phyloP scores from a whole-genome alignment of 345 rosid species.

The Gossypium mustelinum region DNA sequence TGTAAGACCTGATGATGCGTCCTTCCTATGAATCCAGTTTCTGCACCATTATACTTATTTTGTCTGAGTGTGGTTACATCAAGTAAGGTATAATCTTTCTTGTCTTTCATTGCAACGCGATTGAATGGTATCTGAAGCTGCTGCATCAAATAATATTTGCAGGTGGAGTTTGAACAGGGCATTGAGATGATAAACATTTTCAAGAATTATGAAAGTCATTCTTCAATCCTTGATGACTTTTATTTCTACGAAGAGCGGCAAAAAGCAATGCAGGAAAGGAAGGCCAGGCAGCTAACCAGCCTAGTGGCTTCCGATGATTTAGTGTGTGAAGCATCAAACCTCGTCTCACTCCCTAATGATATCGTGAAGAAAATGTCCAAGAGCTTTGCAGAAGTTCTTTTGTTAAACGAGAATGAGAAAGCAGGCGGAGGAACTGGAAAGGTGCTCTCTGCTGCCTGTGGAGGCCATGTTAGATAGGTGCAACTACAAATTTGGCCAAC shows the following conservation, averaged over 20 bases:
- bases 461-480: slow-evolving; percentile 10
- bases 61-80: slow-evolving; percentile 4
- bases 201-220: slow-evolving; percentile 36
- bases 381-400: slow-evolving; percentile 58
- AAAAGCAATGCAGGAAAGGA: slow-evolving; percentile 59
- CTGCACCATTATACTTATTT: neutral
- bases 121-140: neutral
- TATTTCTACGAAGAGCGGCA: slow-evolving; percentile 75
- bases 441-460: slow-evolving; percentile 13
- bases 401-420: slow-evolving; percentile 22
- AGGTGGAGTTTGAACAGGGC: slow-evolving; percentile 70
- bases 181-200: slow-evolving; percentile 64
- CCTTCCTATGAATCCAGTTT: neutral
- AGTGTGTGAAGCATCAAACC: slow-evolving; percentile 21
- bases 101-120: neutral
- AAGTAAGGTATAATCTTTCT: neutral
- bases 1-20: slow-evolving; percentile 11
- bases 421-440: slow-evolving; percentile 4
- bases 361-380: slow-evolving; percentile 45
- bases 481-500: neutral
- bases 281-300: slow-evolving; percentile 44
- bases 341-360: slow-evolving; percentile 29
- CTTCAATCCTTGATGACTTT: slow-evolving; percentile 78
- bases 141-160: slow-evolving; percentile 14
- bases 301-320: slow-evolving; percentile 22